phyloP scores from a whole-genome alignment of 129 eudicot species.

The Cynara cardunculus region DNA sequence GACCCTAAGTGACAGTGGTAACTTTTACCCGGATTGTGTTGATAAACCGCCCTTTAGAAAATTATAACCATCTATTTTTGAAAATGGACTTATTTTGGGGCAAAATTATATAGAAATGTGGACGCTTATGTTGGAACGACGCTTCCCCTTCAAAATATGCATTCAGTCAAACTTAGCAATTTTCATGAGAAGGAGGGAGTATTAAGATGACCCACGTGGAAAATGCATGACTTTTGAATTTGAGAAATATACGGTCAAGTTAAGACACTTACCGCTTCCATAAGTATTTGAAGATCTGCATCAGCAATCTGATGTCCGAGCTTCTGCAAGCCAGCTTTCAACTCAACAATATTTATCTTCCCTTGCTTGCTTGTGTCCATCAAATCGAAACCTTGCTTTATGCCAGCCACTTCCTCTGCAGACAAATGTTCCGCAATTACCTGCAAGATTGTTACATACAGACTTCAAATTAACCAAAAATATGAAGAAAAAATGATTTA shows the following conservation, averaged over 20 bases:
- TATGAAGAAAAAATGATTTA: not conserved
- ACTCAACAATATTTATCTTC: conserved; percentile 67
- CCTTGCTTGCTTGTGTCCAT: conserved; percentile 82
- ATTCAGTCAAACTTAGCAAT: no score
- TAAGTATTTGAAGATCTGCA: conserved; percentile 69
- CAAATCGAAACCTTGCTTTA: conserved; percentile 63
- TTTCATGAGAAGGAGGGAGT: no score
- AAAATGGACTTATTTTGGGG: no score
- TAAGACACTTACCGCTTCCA: conserved; percentile 67
- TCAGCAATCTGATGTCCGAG: conserved; percentile 79
- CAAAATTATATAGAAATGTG: no score
- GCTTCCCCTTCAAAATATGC: no score
- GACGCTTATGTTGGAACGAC: no score
- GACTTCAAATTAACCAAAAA: conserved; percentile 4
- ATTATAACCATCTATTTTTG: no score
- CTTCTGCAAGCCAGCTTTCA: conserved; percentile 71
- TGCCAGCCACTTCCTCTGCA: conserved; percentile 86
- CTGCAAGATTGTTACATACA: conserved; percentile 25
- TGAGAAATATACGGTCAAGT: conserved; percentile 2
- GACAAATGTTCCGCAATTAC: conserved; percentile 88
- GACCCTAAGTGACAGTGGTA: no score
- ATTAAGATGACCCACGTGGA: no score
- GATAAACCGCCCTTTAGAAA: no score
- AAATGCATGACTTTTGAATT: no score
- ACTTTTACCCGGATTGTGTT: no score